A percentile compares a stretch with the other conserved stretches of the same genome.
These are phyloP conservation scores for Sergeia podlipaevii DNA, from an alignment of 208 protist species.

Conservation along the genomic window DNA sequence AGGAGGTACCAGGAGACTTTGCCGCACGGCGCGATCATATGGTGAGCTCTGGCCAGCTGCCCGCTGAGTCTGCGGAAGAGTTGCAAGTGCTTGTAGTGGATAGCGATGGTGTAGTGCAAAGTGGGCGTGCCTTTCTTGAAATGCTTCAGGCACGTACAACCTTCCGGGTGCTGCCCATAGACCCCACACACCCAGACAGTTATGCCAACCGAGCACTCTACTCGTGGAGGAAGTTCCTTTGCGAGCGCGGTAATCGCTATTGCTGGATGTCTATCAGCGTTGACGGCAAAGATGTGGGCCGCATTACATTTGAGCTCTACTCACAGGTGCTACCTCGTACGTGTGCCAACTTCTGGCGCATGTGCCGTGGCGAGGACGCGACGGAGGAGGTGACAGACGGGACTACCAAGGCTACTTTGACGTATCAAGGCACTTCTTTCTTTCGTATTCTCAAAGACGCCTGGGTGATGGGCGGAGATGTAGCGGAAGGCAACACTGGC, in stretches of 20 bases:
- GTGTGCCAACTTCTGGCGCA: conserved; percentile 89
- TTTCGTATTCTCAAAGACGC: conserved; percentile 92
- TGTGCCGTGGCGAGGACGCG: conserved; percentile 78
- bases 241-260: conserved; percentile 61
- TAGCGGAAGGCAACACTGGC: conserved; percentile 72
- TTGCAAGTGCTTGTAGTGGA: conserved; percentile 27
- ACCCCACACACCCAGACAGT: conserved; percentile 24
- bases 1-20: conserved; percentile 68
- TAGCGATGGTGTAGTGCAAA: conserved; percentile 12
- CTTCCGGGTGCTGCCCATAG: conserved; percentile 42
- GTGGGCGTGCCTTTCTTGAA: conserved; percentile 44
- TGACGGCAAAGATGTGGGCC: conserved; percentile 16
- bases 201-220: conserved; percentile 46
- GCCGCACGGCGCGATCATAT: conserved; percentile 28
- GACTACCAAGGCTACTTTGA: conserved; percentile 18
- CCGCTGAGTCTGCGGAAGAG: neutral
- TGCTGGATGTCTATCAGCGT: conserved; percentile 77
- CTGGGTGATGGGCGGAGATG: conserved; percentile 95
- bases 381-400: conserved; percentile 17
- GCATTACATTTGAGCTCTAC: conserved; percentile 90
- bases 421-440: conserved; percentile 92
- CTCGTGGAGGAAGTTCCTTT: conserved; percentile 59
- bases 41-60: conserved; percentile 4
- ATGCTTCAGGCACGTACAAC: conserved; percentile 27
- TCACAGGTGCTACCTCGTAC: conserved; percentile 79